These are phyloP conservation scores for Kregervanrija delftensis DNA, from an alignment of 805 yeast species.

Conservation along the genomic window DNA sequence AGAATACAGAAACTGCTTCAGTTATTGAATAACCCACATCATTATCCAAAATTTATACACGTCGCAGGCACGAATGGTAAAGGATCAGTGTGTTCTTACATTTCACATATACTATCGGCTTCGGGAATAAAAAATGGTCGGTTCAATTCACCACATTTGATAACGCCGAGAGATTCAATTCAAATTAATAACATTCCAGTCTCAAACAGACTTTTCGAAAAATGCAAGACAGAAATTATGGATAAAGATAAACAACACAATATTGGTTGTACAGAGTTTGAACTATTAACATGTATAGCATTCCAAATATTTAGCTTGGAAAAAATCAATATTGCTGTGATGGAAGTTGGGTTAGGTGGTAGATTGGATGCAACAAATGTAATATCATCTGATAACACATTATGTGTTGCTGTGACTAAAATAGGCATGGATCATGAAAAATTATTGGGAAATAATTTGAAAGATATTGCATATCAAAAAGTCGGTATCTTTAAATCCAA, in stretches of 20 bases:
- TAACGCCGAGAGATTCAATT: conserved; percentile 70
- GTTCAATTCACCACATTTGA: conserved; percentile 84
- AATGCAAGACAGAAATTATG: conserved; percentile 36
- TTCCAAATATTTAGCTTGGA: conserved; percentile 60
- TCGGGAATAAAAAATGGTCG: conserved; percentile 55
- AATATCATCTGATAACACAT: conserved; percentile 36
- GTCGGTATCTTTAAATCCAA: conserved; percentile 74
- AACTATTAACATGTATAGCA: conserved; percentile 78
- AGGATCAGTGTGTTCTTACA: conserved; percentile 84
- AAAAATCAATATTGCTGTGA: conserved; percentile 63
- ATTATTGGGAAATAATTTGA: conserved; percentile 60
- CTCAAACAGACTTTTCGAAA: conserved; percentile 35
- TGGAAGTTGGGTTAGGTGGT: conserved; percentile 97
- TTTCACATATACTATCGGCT: conserved; percentile 54
- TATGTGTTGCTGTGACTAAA: conserved; percentile 68
- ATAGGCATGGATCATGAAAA: conserved; percentile 82
- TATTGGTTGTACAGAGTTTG: conserved; percentile 82
- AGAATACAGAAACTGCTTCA: conserved; percentile 41
- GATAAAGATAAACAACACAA: conserved; percentile 30
- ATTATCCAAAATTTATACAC: conserved; percentile 49
- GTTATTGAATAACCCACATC: conserved; percentile 64
- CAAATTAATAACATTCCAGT: conserved; percentile 57
- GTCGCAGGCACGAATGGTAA: conserved; percentile 97
- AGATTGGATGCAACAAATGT: conserved; percentile 85
- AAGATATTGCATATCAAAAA: conserved; percentile 67